Conservation (phyloP, 208 protist genomes). For the Trypanosoma brucei region DNA sequence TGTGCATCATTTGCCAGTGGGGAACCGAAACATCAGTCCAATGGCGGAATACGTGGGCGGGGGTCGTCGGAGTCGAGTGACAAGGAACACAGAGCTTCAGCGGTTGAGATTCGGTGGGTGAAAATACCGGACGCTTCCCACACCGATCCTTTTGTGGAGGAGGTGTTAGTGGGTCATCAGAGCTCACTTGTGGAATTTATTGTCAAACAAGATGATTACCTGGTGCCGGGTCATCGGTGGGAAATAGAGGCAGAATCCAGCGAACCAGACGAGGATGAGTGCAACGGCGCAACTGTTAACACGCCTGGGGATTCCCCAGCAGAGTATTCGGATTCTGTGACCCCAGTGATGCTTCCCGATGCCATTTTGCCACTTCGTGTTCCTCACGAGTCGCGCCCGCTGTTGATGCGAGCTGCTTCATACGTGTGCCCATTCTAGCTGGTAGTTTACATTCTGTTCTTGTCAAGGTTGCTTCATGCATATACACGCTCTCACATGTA, state of each 20-base stretch:
- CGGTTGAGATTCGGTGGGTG: constrained; percentile 64
- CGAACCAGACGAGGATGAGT: constrained; percentile 13
- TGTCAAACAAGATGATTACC: not conserved
- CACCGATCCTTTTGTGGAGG: constrained; percentile 83
- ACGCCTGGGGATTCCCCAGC: not conserved
- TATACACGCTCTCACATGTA: not conserved
- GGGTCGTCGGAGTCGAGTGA: too few species aligned
- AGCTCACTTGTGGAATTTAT: constrained; percentile 76
- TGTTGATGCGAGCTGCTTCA: constrained; percentile 45
- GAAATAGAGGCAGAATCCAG: not conserved
- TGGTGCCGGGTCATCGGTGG: not conserved
- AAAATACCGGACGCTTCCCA: constrained; percentile 66
- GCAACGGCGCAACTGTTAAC: not conserved
- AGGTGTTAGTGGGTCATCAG: constrained; percentile 45
- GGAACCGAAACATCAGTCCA: too few species aligned
- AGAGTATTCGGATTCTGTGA: not conserved
- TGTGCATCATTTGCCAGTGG: too few species aligned
- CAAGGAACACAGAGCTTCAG: constrained; percentile 8
- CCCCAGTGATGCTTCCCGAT: constrained; percentile 29
- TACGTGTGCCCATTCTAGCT: constrained; percentile 56
- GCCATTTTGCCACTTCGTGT: constrained; percentile 42
- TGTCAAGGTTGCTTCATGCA: not conserved
- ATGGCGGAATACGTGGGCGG: too few species aligned
- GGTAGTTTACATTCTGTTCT: not conserved
- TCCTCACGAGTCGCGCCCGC: constrained; percentile 29